Conservation (phyloP, 352 stramenopile genomes). For the Phytopythium litorale region DNA sequence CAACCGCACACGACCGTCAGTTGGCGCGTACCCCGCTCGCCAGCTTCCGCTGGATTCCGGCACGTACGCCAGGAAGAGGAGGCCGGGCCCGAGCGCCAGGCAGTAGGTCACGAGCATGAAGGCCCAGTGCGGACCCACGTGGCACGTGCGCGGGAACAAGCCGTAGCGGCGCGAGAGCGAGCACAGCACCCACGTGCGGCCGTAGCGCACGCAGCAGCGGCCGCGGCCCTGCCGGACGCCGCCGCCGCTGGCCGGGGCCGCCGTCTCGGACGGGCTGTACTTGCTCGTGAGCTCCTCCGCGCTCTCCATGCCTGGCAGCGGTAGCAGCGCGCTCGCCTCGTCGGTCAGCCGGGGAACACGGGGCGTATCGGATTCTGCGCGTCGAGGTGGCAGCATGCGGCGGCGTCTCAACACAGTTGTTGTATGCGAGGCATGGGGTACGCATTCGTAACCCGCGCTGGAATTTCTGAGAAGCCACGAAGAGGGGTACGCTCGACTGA, state of each 20-base stretch:
- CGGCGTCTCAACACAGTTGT: too few species aligned
- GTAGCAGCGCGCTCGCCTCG: constrained; percentile 3
- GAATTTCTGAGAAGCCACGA: neutral
- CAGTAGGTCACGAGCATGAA: constrained; percentile 79
- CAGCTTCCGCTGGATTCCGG: neutral
- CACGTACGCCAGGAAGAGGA: constrained; percentile 49
- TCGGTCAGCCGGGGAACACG: neutral
- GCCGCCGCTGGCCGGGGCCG: neutral
- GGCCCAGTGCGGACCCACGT: constrained; percentile 66
- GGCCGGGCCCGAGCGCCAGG: constrained; percentile 45
- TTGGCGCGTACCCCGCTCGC: neutral
- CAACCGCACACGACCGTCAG: neutral
- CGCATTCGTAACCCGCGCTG: neutral
- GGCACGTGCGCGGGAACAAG: constrained; percentile 57
- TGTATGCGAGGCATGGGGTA: neutral
- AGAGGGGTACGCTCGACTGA: too few species aligned
- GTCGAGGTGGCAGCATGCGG: too few species aligned
- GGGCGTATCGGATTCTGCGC: neutral
- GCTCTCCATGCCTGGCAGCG: constrained; percentile 3
- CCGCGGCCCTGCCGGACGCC: constrained; percentile 3
- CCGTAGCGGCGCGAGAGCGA: constrained; percentile 37
- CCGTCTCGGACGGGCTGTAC: constrained; percentile 10
- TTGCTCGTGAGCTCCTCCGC: constrained; percentile 18
- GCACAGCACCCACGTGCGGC: constrained; percentile 59
- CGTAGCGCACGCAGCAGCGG: constrained; percentile 47